Evolutionary conservation across 495 filamentous ascomycete genomes (phyloP).

Genomic region (Pyronema omphalodes): DNA sequence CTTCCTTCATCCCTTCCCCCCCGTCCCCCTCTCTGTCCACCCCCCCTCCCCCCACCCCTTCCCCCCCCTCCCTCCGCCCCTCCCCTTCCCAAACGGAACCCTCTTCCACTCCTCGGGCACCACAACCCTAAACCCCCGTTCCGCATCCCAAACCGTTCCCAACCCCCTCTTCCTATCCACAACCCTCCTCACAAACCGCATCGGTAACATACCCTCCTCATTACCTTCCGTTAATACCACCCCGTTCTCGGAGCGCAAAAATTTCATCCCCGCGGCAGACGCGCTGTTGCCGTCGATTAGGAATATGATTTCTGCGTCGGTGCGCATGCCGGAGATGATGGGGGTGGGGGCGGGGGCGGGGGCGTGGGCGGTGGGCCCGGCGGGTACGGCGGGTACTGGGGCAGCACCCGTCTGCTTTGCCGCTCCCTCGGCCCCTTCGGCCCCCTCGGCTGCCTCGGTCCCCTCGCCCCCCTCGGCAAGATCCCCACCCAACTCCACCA

Average conservation of each 20-base stretch:
- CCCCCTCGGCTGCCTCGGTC: too few species aligned
- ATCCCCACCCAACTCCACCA: too few species aligned
- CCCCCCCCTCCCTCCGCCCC: slow-evolving; percentile 1
- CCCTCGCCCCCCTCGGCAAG: too few species aligned
- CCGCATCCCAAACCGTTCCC: slow-evolving; percentile 49
- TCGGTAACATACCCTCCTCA: slow-evolving; percentile 54
- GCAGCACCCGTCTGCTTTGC: too few species aligned
- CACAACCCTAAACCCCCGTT: slow-evolving; percentile 37
- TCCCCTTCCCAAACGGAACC: slow-evolving; percentile 10
- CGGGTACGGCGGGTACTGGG: too few species aligned
- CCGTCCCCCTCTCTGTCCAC: neutral
- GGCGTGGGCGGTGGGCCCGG: too few species aligned
- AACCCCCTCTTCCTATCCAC: slow-evolving; percentile 35
- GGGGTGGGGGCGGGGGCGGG: too few species aligned
- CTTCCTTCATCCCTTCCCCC: neutral
- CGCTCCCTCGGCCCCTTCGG: too few species aligned
- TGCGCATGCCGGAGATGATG: slow-evolving; percentile 77
- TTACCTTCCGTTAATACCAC: slow-evolving; percentile 46
- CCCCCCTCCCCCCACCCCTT: neutral
- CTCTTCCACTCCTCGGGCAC: slow-evolving; percentile 31
- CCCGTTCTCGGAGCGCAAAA: slow-evolving; percentile 77
- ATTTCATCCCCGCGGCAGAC: slow-evolving; percentile 44
- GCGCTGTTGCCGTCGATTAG: slow-evolving; percentile 55
- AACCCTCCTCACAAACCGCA: slow-evolving; percentile 67
- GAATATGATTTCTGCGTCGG: slow-evolving; percentile 57